These are phyloP conservation scores for Excoecaria agallocha DNA, from an alignment of 345 rosid species.

Conservation along the genomic window DNA sequence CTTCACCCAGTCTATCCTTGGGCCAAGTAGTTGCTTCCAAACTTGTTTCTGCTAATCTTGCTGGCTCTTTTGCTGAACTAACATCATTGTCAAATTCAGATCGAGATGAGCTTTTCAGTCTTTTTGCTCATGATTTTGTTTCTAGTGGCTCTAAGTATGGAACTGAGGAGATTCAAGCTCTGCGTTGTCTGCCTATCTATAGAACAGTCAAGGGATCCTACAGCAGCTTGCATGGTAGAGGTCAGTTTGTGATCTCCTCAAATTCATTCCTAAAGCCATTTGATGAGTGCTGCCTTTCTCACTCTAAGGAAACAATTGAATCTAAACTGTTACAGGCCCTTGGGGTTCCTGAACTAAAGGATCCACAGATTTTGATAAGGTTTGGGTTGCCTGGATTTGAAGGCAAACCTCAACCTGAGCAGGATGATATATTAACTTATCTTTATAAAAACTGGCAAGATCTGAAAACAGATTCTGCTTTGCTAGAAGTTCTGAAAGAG, in stretches of 20 bases:
- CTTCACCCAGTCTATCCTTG: conserved; percentile 59
- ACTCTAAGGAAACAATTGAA: conserved; percentile 58
- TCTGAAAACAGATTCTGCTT: conserved; percentile 65
- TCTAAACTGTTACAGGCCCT: conserved; percentile 67
- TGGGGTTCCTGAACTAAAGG: conserved; percentile 72
- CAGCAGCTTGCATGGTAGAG: conserved; percentile 50
- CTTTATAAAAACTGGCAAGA: conserved; percentile 67
- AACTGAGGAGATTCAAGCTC: conserved; percentile 63
- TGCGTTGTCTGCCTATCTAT: conserved; percentile 77
- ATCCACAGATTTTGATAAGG: conserved; percentile 78
- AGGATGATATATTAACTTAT: conserved; percentile 71
- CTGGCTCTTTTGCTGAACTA: conserved; percentile 68
- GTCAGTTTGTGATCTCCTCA: conserved; percentile 68
- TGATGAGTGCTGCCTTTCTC: conserved; percentile 68
- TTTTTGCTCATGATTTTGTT: conserved; percentile 74
- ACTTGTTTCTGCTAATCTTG: conserved; percentile 68
- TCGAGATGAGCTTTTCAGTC: conserved; percentile 63
- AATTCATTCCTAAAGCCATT: conserved; percentile 78
- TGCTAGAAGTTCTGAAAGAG: conserved; percentile 71
- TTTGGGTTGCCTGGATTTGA: conserved; percentile 83
- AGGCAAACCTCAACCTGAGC: conserved; percentile 63
- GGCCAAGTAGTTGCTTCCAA: conserved; percentile 86
- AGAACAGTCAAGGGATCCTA: conserved; percentile 69
- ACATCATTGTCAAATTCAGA: conserved; percentile 58
- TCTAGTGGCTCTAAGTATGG: conserved; percentile 57